Conservation (phyloP, 2,329 filamentous ascomycete species). For the Coniosporium tulheliwenetii region DNA sequence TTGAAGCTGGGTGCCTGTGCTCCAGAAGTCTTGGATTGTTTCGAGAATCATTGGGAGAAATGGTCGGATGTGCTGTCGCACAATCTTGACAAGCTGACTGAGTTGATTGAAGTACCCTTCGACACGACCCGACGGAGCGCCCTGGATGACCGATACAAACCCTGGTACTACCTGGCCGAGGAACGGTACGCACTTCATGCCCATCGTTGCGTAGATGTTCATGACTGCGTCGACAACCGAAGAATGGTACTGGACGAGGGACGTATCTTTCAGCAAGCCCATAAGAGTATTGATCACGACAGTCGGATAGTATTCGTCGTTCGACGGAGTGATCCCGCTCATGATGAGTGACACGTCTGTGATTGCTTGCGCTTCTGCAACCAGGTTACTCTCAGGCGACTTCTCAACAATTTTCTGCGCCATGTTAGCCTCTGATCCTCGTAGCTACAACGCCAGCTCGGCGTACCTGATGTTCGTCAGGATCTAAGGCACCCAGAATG, state of each 20-base stretch:
- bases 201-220: slow-evolving; percentile 94
- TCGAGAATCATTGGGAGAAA: slow-evolving; percentile 78
- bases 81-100: slow-evolving; percentile 82
- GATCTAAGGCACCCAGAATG: slow-evolving; percentile 85
- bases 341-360: slow-evolving; percentile 97
- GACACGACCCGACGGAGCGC: slow-evolving; percentile 59
- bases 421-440: background rate
- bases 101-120: slow-evolving; percentile 98
- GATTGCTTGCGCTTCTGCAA: slow-evolving; percentile 49
- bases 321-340: slow-evolving; percentile 89
- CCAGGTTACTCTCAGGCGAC: slow-evolving; percentile 64
- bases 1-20: slow-evolving; percentile 63
- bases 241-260: slow-evolving; percentile 79
- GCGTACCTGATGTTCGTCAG: slow-evolving; percentile 72
- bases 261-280: slow-evolving; percentile 80
- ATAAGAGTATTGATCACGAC: slow-evolving; percentile 94
- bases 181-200: slow-evolving; percentile 90
- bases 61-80: slow-evolving; percentile 87
- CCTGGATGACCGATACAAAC: slow-evolving; percentile 77
- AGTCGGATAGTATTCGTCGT: slow-evolving; percentile 96
- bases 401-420: slow-evolving; percentile 68
- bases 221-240: slow-evolving; percentile 95
- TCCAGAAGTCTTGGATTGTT: slow-evolving; percentile 83
- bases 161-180: slow-evolving; percentile 87
- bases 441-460: background rate